Evolutionary conservation across 371 early-diverging fungal species (phyloP).

Genomic region (Funneliformis caledonium): DNA sequence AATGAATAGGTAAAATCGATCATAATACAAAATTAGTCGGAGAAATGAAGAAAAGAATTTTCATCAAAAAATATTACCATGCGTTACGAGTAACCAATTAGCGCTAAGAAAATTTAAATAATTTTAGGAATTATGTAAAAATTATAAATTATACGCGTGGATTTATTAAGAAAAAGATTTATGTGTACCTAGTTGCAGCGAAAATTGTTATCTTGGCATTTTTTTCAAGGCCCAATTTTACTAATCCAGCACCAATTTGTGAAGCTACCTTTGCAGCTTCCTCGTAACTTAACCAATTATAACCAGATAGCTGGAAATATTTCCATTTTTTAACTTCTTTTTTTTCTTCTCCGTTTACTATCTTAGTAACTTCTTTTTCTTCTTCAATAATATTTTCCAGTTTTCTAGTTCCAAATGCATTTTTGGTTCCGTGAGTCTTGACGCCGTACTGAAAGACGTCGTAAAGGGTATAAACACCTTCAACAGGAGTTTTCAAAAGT

Average conservation of each 20-base stretch:
- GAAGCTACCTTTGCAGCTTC: slow-evolving; percentile 58
- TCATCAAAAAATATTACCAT: slow-evolving; percentile 45
- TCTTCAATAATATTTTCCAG: slow-evolving; percentile 71
- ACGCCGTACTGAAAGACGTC: slow-evolving; percentile 66
- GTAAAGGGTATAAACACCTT: slow-evolving; percentile 68
- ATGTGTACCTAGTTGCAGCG: slow-evolving; percentile 74
- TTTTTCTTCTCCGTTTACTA: slow-evolving; percentile 62
- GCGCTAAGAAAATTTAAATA: slow-evolving; percentile 52
- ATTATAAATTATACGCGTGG: neutral
- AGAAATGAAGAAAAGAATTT: neutral
- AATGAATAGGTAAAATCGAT: slow-evolving; percentile 50
- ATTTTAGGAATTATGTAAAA: neutral
- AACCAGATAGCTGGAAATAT: slow-evolving; percentile 72
- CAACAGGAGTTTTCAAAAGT: slow-evolving; percentile 57
- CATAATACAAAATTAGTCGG: slow-evolving; percentile 40
- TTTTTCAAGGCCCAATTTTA: slow-evolving; percentile 65
- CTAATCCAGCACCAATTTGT: slow-evolving; percentile 69
- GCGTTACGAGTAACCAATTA: slow-evolving; percentile 76
- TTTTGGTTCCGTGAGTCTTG: slow-evolving; percentile 51
- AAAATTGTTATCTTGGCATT: slow-evolving; percentile 74
- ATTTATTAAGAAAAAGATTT: neutral
- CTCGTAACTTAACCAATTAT: slow-evolving; percentile 68
- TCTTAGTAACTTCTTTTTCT: slow-evolving; percentile 75
- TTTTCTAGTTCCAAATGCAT: slow-evolving; percentile 69
- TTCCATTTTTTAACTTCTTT: slow-evolving; percentile 84